Base-by-base conservation (phyloP, 2,329 filamentous ascomycete genomes). In the Pseudogymnoascus sp. region DNA sequence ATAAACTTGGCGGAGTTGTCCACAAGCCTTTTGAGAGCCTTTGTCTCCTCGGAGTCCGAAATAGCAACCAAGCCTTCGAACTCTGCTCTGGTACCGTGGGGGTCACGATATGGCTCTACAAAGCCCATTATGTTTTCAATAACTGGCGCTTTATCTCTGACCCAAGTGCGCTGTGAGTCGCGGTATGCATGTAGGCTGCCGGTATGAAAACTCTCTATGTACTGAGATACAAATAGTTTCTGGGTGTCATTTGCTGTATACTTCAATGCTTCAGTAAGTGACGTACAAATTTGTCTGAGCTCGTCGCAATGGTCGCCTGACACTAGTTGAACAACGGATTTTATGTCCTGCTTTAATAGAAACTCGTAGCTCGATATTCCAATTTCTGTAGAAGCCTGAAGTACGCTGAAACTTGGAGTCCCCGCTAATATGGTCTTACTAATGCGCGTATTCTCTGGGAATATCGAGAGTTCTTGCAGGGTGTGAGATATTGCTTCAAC, bases 41-140 rank as follows among this genome's bases (percentile, higher is more conserved):
- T 67, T 1, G 87, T 90, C 35, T 88, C 83, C 67, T 89, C 83
- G 68, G 84, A 78, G 72, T 91, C 89, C 35, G 89, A 78, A 74
- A 86, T 80, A 38, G 78, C 81, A 24, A 86, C 81, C 62, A 87
- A 78, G 1, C 80, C 84, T 70, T 87, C 83, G 73, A 81, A 88
- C 70, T 87, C 84, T 53, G 80, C 78, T 59, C 84, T 77, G 19
- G 83, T 78, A 14, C 84, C 83, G 62, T 80, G 76, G 2, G 85
- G 84, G 70, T 88, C 85, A 64, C 84, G 78, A 67, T 88, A 88
- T 2, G 83, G 84, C 69, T 87, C 84, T 6, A 87, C 78, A 67
- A 88, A 87, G 0, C 84, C 84, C 63, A 87, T 75, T 59, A 86
- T 82, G 16, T 78, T 82, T 69, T 87, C 85, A 6, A 87, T 76